Base-by-base conservation (phyloP, 371 early-diverging fungal species). In the Circinella umbellata region DNA sequence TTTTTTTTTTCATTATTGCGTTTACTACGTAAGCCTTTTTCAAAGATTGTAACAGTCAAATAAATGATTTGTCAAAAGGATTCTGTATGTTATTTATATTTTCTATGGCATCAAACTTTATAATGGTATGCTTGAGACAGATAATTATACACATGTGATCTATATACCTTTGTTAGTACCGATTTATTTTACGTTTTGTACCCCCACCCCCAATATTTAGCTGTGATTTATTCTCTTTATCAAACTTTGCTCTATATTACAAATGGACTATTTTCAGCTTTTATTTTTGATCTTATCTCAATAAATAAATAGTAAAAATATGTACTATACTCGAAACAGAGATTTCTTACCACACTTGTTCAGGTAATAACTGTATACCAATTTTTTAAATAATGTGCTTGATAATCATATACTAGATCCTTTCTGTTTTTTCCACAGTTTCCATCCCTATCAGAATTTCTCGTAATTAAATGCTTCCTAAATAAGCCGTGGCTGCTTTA, bases 101-200 rank as follows among this genome's bases (percentile, higher is more conserved):
- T 0, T 87, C 84, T 4, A 85, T 80, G 3, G 63, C 38, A 64
- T 86, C 88, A 63, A 92, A 91, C 46, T 91, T 90, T 20, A 87
- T 71, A 38, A 91, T 79, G 20, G 73, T 80, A 17, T 81, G 74
- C 48, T 73, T 78, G 38, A 90, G 67, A 13, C 89, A 88, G 0
- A 89, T 65, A n/a, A n/a, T n/a, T n/a, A 18, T 84, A 88, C 0
- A 78, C 73, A 57, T 91, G 72, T 3, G 89, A 74, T 1, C 82
- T 76, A 70, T 86, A 88, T 0, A 86, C 86, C 64, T 92, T 92
- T 0, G 90, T 88, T 27, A 3, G 91, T 83, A 0, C 92, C 92
- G 54, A 92, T 91, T 91, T 91, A 91, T 64, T 89, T 20, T 69
- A 57, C 4, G 90, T 88, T 18, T 79, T 81, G 20, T 73, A 65